Base-by-base conservation (phyloP, 176 grass and related monocot genomes). In the Ampelocalamus luodianensis region DNA sequence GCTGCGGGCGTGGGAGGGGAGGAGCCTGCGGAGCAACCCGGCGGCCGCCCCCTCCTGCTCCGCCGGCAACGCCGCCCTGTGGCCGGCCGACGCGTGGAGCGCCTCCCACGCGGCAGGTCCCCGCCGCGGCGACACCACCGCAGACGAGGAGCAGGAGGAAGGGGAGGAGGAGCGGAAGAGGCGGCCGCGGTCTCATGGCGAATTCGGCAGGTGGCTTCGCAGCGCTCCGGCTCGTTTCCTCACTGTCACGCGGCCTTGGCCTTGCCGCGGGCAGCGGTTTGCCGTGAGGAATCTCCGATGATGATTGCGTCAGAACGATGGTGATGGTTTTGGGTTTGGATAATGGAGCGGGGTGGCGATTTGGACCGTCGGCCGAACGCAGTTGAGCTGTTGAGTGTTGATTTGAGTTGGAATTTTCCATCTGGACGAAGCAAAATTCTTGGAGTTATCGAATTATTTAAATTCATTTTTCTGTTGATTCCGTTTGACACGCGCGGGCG, bases 1-100 rank as follows among this genome's bases (percentile, higher is more conserved):
- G 88, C 95, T 98, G 64, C 72, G 73, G 22, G 54, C 34, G 49
- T 95, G 91, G 71, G 60, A 78, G 22, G 93, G 95, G 34, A 98
- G 91, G 16, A 93, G 85, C 76, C 95, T 79, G 76, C 68, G 68
- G 72, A 95, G 95, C 12, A 98, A 72, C 40, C 74, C 79, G 11
- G 26, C 61, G 17, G 89, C 81, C 8, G 93, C 91, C 14, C 5
- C 79, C 85, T 93, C 93, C 81, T 98, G 91, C 40, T 67, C 68
- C n/a, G 73, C 86, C 18, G 93, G 89, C 61, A 91, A 68, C 82
- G 89, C 87, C 72, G 82, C 87, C 74, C 82, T 80, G 38, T 64
- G 89, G 71, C 45, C 38, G 20, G 73, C 65, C 77, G 78, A 78
- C 78, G 45, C 72, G 43, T 72, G 65, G 42, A 82, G 34, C 88